phyloP scores from a whole-genome alignment of 805 yeast genomes.

The Starmerella stigmatis region DNA sequence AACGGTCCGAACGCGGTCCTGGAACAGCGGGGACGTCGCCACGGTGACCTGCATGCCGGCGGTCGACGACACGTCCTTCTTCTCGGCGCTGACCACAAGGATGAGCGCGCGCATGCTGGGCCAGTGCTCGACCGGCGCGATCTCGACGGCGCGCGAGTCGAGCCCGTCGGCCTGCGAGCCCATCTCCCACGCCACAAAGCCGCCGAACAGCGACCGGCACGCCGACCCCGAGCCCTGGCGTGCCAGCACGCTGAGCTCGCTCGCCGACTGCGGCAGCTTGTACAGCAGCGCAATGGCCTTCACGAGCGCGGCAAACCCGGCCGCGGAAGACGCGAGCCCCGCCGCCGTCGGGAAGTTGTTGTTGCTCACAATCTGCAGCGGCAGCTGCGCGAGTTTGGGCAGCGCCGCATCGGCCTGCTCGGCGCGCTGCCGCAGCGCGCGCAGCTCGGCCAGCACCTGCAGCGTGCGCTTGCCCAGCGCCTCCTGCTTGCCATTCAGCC shows the following conservation, averaged over 20 bases:
- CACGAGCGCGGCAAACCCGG: slow-evolving; percentile 95
- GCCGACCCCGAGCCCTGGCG: slow-evolving; percentile 98
- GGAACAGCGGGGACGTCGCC: slow-evolving; percentile 73
- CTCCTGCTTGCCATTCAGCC: slow-evolving; percentile 80
- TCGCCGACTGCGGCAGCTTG: slow-evolving; percentile 70
- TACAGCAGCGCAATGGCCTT: slow-evolving; percentile 78
- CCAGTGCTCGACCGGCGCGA: slow-evolving; percentile 82
- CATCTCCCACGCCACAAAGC: slow-evolving; percentile 99
- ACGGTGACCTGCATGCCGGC: slow-evolving; percentile 96
- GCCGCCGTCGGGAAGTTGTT: slow-evolving; percentile 99
- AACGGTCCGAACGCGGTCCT: slow-evolving; percentile 62
- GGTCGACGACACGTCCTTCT: slow-evolving; percentile 91
- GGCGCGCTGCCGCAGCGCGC: slow-evolving; percentile 50
- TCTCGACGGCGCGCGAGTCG: slow-evolving; percentile 88
- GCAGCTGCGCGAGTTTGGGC: slow-evolving; percentile 42
- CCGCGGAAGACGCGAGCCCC: slow-evolving; percentile 95
- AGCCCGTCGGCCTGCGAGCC: slow-evolving; percentile 65
- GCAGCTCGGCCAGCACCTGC: slow-evolving; percentile 67
- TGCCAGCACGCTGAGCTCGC: slow-evolving; percentile 85
- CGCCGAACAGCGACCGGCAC: slow-evolving; percentile 93
- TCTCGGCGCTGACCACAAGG: slow-evolving; percentile 82
- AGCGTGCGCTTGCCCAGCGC: slow-evolving; percentile 44
- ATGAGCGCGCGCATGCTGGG: slow-evolving; percentile 86
- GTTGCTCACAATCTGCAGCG: slow-evolving; percentile 74
- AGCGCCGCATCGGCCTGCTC: slow-evolving; percentile 47